A percentile compares a stretch with the other conserved stretches of the same genome.
Conservation (phyloP, 2,329 filamentous ascomycete species). For the Colletotrichum sp. region DNA sequence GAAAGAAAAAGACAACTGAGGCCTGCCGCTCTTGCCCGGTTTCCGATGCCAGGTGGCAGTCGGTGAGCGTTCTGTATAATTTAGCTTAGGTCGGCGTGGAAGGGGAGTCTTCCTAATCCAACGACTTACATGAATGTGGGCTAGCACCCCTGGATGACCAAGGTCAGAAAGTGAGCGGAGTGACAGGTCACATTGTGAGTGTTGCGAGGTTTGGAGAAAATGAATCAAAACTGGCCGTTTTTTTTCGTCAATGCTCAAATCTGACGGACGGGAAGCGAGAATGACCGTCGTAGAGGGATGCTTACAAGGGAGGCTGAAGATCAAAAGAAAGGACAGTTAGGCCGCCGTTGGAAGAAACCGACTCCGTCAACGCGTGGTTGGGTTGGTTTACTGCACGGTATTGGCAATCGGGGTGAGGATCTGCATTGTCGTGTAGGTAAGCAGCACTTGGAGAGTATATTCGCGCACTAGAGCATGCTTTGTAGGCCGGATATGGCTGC, state of each 20-base stretch:
- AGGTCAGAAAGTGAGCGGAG: background rate
- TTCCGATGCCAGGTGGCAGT: slow-evolving; percentile 8
- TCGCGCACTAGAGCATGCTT: slow-evolving; percentile 14
- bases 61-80: slow-evolving; percentile 7
- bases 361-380: background rate
- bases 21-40: background rate
- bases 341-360: background rate
- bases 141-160: background rate
- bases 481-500: background rate
- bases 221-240: background rate
- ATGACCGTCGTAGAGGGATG: too few relatives aligned
- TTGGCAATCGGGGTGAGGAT: background rate
- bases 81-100: background rate
- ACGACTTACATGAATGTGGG: slow-evolving; percentile 14
- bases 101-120: slow-evolving; percentile 11
- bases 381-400: background rate
- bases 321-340: background rate
- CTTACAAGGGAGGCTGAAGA: background rate
- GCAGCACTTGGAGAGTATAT: slow-evolving; percentile 1
- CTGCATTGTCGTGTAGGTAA: background rate
- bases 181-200: slow-evolving; percentile 11
- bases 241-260: background rate
- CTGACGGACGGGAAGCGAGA: background rate
- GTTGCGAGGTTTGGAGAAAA: background rate
- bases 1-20: background rate